Percentiles rank a stretch among this genome's conserved stretches.
phyloP scores from a whole-genome alignment of 306 rosid species.

The Lotus japonicus region DNA sequence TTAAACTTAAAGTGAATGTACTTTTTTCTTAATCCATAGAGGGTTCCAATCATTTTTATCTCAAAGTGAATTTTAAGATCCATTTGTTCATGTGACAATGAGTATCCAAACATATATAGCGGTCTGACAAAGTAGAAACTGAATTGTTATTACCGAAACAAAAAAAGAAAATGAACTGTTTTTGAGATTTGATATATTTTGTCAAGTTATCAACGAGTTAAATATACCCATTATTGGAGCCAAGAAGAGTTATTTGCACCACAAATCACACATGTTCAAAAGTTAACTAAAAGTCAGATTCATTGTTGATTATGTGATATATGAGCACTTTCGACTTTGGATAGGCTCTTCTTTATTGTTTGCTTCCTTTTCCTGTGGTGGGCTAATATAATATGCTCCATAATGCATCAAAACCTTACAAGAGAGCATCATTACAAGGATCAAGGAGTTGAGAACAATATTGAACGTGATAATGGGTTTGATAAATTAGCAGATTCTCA shows the following conservation, averaged over 20 bases:
- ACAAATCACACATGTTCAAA: conserved; percentile 21
- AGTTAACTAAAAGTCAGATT: conserved; percentile 26
- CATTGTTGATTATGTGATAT: conserved; percentile 28
- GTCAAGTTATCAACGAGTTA: background rate
- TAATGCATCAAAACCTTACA: conserved; percentile 33
- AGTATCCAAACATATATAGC: no score
- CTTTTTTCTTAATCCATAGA: no score
- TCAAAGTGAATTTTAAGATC: no score
- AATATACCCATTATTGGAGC: background rate
- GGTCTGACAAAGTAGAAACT: no score
- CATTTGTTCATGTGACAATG: no score
- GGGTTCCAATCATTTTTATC: no score
- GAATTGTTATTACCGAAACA: background rate
- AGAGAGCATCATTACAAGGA: conserved; percentile 47
- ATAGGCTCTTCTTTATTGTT: conserved; percentile 16
- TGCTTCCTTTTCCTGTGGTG: conserved; percentile 21
- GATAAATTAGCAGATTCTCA: conserved; percentile 45
- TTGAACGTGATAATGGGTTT: conserved; percentile 62
- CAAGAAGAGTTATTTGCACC: conserved; percentile 18
- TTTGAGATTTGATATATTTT: background rate
- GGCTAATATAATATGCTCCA: conserved; percentile 23
- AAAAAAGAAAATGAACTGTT: background rate
- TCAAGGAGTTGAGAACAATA: conserved; percentile 24
- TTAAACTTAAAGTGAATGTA: no score
- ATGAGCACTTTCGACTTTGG: conserved; percentile 28